These are phyloP conservation scores for Rosa rugosa DNA, from an alignment of 306 rosid species.

Conservation along the genomic window DNA sequence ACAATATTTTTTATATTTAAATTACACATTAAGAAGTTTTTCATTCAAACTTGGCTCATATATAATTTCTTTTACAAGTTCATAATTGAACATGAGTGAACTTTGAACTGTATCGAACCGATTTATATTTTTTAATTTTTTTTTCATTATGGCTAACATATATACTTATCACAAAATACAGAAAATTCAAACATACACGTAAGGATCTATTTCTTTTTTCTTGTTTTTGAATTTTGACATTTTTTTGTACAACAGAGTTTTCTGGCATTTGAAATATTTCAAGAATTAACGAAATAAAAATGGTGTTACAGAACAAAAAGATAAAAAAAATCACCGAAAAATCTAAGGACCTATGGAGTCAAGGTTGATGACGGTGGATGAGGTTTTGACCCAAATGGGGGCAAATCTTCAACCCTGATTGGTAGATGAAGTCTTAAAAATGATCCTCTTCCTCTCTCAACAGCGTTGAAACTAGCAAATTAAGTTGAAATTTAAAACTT, in stretches of 20 bases:
- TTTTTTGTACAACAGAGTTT: no score
- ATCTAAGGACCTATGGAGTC: background rate
- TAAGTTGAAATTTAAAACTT: background rate
- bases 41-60: no score
- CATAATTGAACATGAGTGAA: no score
- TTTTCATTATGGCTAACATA: no score
- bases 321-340: background rate
- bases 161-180: no score
- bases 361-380: background rate
- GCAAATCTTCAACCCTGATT: background rate
- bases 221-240: background rate
- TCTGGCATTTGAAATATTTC: background rate
- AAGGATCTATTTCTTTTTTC: no score
- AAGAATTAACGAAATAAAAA: background rate
- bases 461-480: background rate
- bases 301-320: background rate
- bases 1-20: no score
- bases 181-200: no score
- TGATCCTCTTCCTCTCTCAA: background rate
- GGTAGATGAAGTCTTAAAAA: background rate
- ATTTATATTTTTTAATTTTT: no score
- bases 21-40: no score
- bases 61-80: no score
- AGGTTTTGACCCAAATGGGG: background rate
- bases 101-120: no score